Evolutionary conservation across 2,329 filamentous ascomycete genomes (phyloP), one percentile per base, ranked within the genome.

Genomic region (Xylariales sp.): DNA sequence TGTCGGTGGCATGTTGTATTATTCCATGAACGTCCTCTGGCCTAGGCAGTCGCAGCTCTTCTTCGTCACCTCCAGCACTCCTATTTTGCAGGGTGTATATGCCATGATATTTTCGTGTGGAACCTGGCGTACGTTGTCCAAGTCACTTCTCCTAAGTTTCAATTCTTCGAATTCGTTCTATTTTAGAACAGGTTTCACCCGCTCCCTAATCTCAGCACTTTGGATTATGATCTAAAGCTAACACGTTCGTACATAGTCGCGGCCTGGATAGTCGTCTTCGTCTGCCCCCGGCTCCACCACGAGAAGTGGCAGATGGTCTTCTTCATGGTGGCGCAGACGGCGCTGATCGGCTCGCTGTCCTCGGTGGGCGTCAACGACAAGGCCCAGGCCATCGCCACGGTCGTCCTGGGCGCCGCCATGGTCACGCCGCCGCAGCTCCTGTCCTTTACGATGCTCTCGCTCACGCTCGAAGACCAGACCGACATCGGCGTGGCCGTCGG

Each of bases 401-500:
- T 61, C 6, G 50, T 61, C 5, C 28, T 57, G 6, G 47, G 54
- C 2, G 53, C 59, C 11, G 44, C 50, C 13, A 53, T 53, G 3
- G 55, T 57, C 24, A 59, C 56, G 11, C 57, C 59, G 2, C 56
- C 56, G 5, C 52, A 54, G 38, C 51, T 57, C 5, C 43, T 62
- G 6, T 55, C 51, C 1, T 61, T 63, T 21, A 55, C 48, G 2
- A 63, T 62, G 56, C 43, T 63, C 5, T 56, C 52, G 8, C 49
- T 64, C 17, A 58, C 56, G 12, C 41, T 65, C 1, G 51, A 58
- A 2, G 55, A 62, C 35, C 61, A 62, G 33, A 44, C 28, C 6
- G 61, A 63, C 33, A 52, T 52, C 20, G 60, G 61, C 16, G 49
- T 62, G 10, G 60, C 60, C 2, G 57, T 61, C 23, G 61, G 61